These are phyloP conservation scores for Magnaporthales sp. DNA, from an alignment of 2,329 filamentous ascomycete genomes.

Conservation along the genomic window DNA sequence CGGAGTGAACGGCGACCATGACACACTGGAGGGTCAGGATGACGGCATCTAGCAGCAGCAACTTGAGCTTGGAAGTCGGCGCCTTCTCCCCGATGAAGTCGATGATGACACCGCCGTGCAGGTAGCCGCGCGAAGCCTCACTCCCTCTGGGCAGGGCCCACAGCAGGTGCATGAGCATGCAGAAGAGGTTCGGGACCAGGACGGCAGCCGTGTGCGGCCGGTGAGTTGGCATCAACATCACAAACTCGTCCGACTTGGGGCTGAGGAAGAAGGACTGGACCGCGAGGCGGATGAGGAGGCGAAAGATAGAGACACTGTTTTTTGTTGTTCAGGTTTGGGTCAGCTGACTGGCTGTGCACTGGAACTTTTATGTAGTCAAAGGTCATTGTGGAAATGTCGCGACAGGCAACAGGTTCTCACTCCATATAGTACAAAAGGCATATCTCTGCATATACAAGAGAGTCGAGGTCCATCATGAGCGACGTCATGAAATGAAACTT, in stretches of 20 bases:
- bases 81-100: constrained; percentile 61
- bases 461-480: constrained; percentile 52
- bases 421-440: constrained; percentile 63
- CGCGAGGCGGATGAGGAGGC: constrained; percentile 48
- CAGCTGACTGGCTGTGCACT: not conserved
- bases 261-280: constrained; percentile 57
- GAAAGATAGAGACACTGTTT: constrained; percentile 54
- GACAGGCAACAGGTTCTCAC: constrained; percentile 30
- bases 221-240: constrained; percentile 46
- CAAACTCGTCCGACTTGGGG: constrained; percentile 48
- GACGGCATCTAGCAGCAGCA: constrained; percentile 46
- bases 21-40: constrained; percentile 51
- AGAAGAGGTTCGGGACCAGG: constrained; percentile 49
- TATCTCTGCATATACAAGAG: constrained; percentile 55
- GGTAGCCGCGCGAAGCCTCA: constrained; percentile 54
- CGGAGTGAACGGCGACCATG: constrained; percentile 55
- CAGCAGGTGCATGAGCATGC: constrained; percentile 51
- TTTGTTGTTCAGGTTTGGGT: not conserved
- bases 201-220: constrained; percentile 50
- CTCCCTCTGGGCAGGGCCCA: constrained; percentile 45
- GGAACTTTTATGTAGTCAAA: not conserved
- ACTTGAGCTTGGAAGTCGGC: constrained; percentile 45
- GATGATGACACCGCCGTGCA: constrained; percentile 58
- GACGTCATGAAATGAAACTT: constrained; percentile 54
- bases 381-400: not conserved